Percentiles rank a stretch among this genome's conserved stretches.
Conservation (phyloP, 495 filamentous ascomycete species). For the Hypoxylon intermedium region DNA sequence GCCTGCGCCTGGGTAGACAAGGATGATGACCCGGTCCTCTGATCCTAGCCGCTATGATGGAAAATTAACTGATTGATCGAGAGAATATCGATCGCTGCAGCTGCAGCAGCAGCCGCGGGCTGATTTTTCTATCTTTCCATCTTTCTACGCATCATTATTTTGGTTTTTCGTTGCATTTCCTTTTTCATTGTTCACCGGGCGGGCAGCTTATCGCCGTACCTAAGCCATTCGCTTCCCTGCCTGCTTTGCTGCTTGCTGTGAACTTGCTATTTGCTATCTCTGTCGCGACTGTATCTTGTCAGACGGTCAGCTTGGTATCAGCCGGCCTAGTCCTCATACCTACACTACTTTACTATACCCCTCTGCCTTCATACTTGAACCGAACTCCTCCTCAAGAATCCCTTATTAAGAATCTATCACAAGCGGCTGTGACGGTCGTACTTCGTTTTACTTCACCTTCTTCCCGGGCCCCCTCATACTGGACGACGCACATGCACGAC, state of each 20-base stretch:
- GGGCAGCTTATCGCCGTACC: slow-evolving; percentile 15
- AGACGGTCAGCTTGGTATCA: slow-evolving; percentile 23
- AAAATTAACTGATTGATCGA: slow-evolving; percentile 39
- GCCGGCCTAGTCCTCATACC: neutral
- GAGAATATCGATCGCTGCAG: slow-evolving; percentile 16
- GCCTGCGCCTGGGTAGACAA: slow-evolving; percentile 24
- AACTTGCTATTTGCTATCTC: slow-evolving; percentile 17
- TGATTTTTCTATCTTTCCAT: neutral
- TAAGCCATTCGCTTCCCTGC: neutral
- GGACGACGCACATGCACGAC: slow-evolving; percentile 19
- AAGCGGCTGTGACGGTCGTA: neutral
- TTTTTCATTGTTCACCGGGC: slow-evolving; percentile 1
- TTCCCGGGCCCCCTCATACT: slow-evolving; percentile 12
- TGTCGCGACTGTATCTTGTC: slow-evolving; percentile 15
- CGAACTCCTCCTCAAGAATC: neutral
- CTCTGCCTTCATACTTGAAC: slow-evolving; percentile 4
- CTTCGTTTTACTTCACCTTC: neutral
- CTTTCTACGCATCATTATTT: neutral
- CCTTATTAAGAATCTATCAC: neutral
- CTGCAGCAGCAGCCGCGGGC: slow-evolving; percentile 7
- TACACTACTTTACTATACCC: neutral
- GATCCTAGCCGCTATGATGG: slow-evolving; percentile 34
- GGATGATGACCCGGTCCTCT: slow-evolving; percentile 33
- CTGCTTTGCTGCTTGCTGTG: slow-evolving; percentile 4
- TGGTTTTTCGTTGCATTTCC: neutral